Evolutionary conservation across 2,329 filamentous ascomycete genomes (phyloP).

Genomic region (Fusarium dimerum): DNA sequence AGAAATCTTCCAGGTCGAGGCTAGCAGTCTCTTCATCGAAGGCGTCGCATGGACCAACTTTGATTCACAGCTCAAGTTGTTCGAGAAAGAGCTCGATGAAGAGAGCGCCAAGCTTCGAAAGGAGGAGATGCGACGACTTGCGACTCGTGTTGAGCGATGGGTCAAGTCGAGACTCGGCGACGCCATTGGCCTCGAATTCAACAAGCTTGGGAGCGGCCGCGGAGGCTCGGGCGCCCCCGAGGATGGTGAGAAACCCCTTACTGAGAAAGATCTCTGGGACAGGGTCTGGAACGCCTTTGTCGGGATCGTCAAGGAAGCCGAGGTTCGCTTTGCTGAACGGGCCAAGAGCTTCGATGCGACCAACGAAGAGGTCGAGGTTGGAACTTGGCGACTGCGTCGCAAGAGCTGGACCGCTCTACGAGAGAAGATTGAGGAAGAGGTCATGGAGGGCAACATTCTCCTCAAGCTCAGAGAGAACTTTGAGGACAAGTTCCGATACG

Average conservation of each 20-base stretch:
- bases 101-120: constrained; percentile 83
- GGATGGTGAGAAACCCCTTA: constrained; percentile 67
- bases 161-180: constrained; percentile 86
- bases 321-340: constrained; percentile 80
- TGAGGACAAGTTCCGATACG: constrained; percentile 98
- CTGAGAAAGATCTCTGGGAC: constrained; percentile 92
- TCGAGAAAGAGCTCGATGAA: constrained; percentile 88
- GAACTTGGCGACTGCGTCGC: constrained; percentile 86
- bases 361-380: constrained; percentile 86
- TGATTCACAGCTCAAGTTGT: constrained; percentile 74
- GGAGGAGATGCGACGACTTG: constrained; percentile 93
- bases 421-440: constrained; percentile 92
- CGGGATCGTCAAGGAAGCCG: constrained; percentile 80
- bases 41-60: constrained; percentile 88
- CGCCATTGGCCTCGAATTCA: constrained; percentile 90
- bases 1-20: constrained; percentile 74
- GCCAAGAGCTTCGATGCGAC: constrained; percentile 94
- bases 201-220: constrained; percentile 87
- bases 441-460: constrained; percentile 95
- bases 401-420: constrained; percentile 94
- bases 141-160: constrained; percentile 90
- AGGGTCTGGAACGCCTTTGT: constrained; percentile 88
- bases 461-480: constrained; percentile 97
- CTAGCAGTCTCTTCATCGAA: constrained; percentile 71
- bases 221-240: constrained; percentile 81